Conservation (phyloP, 1,139 yeast species). For the Geotrichum fermentans region DNA sequence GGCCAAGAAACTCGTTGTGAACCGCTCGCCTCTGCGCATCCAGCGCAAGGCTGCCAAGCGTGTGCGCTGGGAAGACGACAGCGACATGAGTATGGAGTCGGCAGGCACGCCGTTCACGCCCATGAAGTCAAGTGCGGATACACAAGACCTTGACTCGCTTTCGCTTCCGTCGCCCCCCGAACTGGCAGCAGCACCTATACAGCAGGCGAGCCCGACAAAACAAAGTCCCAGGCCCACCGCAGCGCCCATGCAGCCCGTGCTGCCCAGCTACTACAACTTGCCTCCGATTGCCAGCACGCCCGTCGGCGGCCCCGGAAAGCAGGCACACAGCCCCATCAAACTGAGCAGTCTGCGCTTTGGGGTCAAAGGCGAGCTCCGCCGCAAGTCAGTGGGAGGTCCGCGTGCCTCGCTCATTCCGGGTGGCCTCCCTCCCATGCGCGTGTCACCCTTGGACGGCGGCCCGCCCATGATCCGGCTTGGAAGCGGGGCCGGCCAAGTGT, state of each 20-base stretch:
- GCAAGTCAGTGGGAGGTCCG: slow-evolving; percentile 18
- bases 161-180: slow-evolving; percentile 12
- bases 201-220: background rate
- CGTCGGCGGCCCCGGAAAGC: slow-evolving; percentile 2
- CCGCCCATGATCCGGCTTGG: background rate
- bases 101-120: slow-evolving; percentile 8
- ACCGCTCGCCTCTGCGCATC: slow-evolving; percentile 24
- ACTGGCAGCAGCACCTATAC: background rate
- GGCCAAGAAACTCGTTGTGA: slow-evolving; percentile 15
- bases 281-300: slow-evolving; percentile 10
- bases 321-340: slow-evolving; percentile 6
- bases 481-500: slow-evolving; percentile 4
- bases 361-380: slow-evolving; percentile 27
- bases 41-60: slow-evolving; percentile 27
- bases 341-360: slow-evolving; percentile 23
- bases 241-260: background rate
- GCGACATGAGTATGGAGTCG: slow-evolving; percentile 8
- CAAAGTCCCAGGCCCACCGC: background rate
- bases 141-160: slow-evolving; percentile 3
- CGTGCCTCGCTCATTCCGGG: slow-evolving; percentile 4
- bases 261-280: slow-evolving; percentile 2
- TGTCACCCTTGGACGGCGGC: background rate
- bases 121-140: background rate
- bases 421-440: slow-evolving; percentile 1
- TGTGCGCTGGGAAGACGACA: slow-evolving; percentile 32